A percentile compares a stretch with the other conserved stretches of the same genome.
phyloP scores from a whole-genome alignment of 1,284 basidiomycete species.

The Cryptococcus hybrid region DNA sequence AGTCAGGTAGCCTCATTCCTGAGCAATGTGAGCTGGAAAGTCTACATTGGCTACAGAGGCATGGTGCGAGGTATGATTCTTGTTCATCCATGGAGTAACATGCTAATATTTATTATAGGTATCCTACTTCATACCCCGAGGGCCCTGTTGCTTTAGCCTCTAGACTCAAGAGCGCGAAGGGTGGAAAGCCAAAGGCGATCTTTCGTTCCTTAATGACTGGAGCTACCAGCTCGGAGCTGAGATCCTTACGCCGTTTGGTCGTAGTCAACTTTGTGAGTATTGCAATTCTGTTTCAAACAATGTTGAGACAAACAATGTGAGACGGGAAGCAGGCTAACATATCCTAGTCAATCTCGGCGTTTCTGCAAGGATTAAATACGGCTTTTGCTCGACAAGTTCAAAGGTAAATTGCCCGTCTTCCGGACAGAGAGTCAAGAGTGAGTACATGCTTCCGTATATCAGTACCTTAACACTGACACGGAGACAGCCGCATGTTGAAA shows the following conservation, averaged over 20 bases:
- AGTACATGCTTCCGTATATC: constrained; percentile 9
- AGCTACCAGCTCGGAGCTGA: constrained; percentile 53
- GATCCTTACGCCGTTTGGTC: constrained; percentile 54
- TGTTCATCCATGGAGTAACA: not conserved
- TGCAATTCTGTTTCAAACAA: too few species aligned
- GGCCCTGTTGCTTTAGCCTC: constrained; percentile 37
- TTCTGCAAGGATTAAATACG: constrained; percentile 48
- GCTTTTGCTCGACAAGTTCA: constrained; percentile 47
- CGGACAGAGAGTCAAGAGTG: constrained; percentile 52
- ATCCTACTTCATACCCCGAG: constrained; percentile 35
- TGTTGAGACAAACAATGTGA: too few species aligned
- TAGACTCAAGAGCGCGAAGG: constrained; percentile 25
- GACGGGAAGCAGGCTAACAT: not conserved
- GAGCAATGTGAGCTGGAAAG: constrained; percentile 48
- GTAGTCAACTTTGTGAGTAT: constrained; percentile 50
- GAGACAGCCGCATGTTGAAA: constrained; percentile 50
- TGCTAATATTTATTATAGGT: constrained; percentile 18
- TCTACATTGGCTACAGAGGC: constrained; percentile 52
- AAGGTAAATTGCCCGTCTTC: constrained; percentile 50
- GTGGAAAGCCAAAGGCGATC: constrained; percentile 42
- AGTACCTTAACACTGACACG: not conserved
- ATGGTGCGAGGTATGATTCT: constrained; percentile 47
- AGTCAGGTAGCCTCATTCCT: constrained; percentile 43
- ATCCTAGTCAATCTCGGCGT: constrained; percentile 46
- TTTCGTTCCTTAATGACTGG: constrained; percentile 54